Conservation (phyloP, 495 filamentous ascomycete genomes). For the Aspergillus avenaceus region DNA sequence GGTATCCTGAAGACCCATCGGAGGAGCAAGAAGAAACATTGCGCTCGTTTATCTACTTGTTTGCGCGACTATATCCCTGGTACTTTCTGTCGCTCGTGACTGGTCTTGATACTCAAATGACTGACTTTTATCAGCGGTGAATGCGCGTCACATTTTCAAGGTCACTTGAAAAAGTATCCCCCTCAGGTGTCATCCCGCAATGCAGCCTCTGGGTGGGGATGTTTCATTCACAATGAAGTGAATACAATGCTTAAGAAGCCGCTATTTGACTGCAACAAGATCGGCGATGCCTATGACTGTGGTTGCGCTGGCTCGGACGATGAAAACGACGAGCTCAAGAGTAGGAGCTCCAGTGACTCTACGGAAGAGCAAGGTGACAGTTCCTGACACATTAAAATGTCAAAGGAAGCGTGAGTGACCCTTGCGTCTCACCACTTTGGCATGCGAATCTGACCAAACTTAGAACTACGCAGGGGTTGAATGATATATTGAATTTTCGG, state of each 20-base stretch:
- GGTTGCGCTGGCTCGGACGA: slow-evolving; percentile 66
- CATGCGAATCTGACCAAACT: neutral
- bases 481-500: neutral
- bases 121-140: slow-evolving; percentile 60
- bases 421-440: neutral
- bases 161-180: slow-evolving; percentile 76
- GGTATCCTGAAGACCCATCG: slow-evolving; percentile 84
- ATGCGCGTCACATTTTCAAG: slow-evolving; percentile 87
- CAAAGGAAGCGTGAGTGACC: slow-evolving; percentile 36
- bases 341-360: slow-evolving; percentile 7
- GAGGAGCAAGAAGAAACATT: slow-evolving; percentile 80
- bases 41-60: slow-evolving; percentile 80
- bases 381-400: slow-evolving; percentile 32
- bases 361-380: slow-evolving; percentile 14
- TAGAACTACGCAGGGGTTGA: neutral
- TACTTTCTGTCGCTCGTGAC: slow-evolving; percentile 21
- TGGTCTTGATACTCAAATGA: slow-evolving; percentile 1
- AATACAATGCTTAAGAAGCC: slow-evolving; percentile 81
- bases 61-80: slow-evolving; percentile 88
- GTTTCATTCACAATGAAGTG: slow-evolving; percentile 91
- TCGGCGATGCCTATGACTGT: slow-evolving; percentile 93
- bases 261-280: slow-evolving; percentile 80
- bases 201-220: slow-evolving; percentile 85
- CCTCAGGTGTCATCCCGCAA: slow-evolving; percentile 84
- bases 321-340: slow-evolving; percentile 5